Percentiles rank a stretch among this genome's conserved stretches.
Conservation (phyloP, 2,329 filamentous ascomycete species). For the Plenodomus biglobosus region DNA sequence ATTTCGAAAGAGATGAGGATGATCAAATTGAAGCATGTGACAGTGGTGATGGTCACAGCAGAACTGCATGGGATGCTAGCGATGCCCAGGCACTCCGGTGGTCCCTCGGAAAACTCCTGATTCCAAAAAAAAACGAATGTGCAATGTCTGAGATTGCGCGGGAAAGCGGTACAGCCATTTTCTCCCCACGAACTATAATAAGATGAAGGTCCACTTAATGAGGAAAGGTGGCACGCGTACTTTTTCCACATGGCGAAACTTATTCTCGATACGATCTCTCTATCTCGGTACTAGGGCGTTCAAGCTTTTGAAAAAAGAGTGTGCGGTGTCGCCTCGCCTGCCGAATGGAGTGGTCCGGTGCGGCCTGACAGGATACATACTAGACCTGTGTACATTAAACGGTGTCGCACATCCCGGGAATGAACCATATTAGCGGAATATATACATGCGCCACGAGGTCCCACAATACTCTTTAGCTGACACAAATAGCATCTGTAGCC, state of each 20-base stretch:
- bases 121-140: background rate
- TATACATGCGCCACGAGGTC: no score
- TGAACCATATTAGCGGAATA: no score
- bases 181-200: background rate
- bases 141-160: background rate
- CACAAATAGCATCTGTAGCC: no score
- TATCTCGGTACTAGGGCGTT: background rate
- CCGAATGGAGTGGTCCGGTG: no score
- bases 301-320: background rate
- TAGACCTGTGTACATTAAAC: no score
- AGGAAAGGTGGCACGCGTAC: background rate
- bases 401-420: no score
- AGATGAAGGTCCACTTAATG: background rate
- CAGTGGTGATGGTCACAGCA: background rate
- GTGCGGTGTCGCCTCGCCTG: background rate
- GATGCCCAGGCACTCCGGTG: background rate
- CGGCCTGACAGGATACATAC: no score
- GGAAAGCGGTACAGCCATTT: background rate
- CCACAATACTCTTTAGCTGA: no score
- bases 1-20: background rate
- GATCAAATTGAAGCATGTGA: background rate
- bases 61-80: background rate
- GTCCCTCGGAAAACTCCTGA: background rate
- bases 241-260: background rate
- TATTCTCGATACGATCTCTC: background rate